Evolutionary conservation across 106 monocot genomes (phyloP), one percentile per base, ranked within the genome.

Genomic region (Ottelia alismoides): DNA sequence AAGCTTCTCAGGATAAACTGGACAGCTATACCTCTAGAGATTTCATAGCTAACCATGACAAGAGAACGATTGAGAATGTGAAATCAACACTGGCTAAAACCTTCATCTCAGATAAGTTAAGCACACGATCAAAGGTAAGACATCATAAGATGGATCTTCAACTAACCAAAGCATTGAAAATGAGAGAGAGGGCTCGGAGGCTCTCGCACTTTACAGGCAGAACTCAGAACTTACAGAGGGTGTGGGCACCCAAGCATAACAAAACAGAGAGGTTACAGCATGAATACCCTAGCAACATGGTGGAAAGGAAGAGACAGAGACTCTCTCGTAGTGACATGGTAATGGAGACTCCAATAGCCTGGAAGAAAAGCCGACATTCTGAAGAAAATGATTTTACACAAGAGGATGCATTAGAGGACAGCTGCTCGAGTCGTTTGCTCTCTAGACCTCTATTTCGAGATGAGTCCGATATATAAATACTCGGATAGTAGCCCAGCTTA

Each of bases 211-310:
- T 85, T 67, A 88, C 87, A 30, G 78, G 78, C 65, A 73, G 75
- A 75, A 70, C 72, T 20, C 84, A 76, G 6, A 80, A 96, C 64
- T 64, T 96, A 72, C 73, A 72, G 46, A 84, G 75, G 45, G 76
- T 88, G 12, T 96, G 88, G 88, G 78, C 81, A 16, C 76, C 71
- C 45, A 96, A 74, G 69, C 75, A 76, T 44, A 48, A 63, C 9
- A 76, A 54, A 31, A 30, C 30, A 11, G 68, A 70, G 31, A 74
- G 27, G 53, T 31, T 35, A 48, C 25, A 7, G 14, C 18, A 5
- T 0, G 53, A 11, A 6, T 45, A 67, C 2, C 22, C 40, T 28
- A 28, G 25, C n/a, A 61, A 53, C 11, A 67, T 63, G 14, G 61
- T 55, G 2, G 65, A 64, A 51, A 62, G 56, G 27, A 80, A 60